phyloP scores from a whole-genome alignment of 768 basidiomycete genomes.

The Mycena metata region DNA sequence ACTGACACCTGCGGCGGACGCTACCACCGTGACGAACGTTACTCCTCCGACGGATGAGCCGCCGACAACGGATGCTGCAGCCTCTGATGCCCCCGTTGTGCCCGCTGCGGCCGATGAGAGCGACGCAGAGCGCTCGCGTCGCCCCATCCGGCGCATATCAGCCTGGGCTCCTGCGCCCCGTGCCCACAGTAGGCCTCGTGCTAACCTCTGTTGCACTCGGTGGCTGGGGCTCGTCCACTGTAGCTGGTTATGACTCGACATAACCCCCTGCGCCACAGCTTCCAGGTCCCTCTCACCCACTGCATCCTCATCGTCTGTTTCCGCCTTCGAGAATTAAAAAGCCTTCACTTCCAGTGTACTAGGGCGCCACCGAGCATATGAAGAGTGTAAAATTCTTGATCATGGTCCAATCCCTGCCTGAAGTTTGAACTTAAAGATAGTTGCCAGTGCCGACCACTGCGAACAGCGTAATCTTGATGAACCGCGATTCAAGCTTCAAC shows the following conservation, averaged over 20 bases:
- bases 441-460: too few species aligned
- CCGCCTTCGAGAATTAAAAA: too few species aligned
- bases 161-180: slow-evolving; percentile 43
- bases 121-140: slow-evolving; percentile 50
- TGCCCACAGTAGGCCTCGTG: slow-evolving; percentile 22
- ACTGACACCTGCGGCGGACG: not conserved
- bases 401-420: too few species aligned
- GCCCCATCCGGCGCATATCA: slow-evolving; percentile 45
- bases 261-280: not conserved
- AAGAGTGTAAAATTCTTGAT: too few species aligned
- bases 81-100: not conserved
- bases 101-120: slow-evolving; percentile 9
- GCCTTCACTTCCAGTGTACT: too few species aligned
- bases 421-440: too few species aligned
- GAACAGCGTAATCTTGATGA: too few species aligned
- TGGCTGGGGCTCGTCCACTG: slow-evolving; percentile 22
- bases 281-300: not conserved
- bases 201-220: slow-evolving; percentile 10
- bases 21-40: too few species aligned
- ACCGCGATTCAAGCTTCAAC: too few species aligned
- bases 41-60: not conserved
- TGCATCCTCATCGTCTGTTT: slow-evolving; percentile 15
- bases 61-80: not conserved
- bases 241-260: slow-evolving; percentile 32
- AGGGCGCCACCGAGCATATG: too few species aligned